A percentile compares a stretch with the other conserved stretches of the same genome.
Evolutionary conservation across 164 flowering plant genomes (phyloP).

Genomic region (Berberis vulgaris): DNA sequence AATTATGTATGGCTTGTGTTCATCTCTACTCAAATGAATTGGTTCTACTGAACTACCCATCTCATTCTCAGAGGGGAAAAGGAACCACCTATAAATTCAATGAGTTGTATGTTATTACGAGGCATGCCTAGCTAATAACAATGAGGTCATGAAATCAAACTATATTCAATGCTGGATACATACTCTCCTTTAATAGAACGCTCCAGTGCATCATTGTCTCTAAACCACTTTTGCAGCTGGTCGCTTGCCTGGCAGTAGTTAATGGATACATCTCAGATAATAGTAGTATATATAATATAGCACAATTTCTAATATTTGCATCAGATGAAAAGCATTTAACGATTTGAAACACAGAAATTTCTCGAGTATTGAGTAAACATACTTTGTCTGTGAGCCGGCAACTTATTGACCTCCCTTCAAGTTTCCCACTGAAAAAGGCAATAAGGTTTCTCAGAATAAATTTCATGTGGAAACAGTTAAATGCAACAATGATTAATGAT

Average conservation of each 20-base stretch:
- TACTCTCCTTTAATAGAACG: conserved; percentile 84
- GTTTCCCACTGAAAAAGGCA: conserved; percentile 58
- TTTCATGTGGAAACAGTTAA: not conserved
- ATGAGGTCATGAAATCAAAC: not conserved
- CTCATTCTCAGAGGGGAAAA: conserved; percentile 49
- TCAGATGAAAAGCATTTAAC: not conserved
- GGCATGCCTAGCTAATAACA: not conserved
- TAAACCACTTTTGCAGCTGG: conserved; percentile 66
- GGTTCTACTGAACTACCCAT: conserved; percentile 25
- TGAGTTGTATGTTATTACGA: not conserved
- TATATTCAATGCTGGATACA: conserved; percentile 17
- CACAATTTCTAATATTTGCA: conserved; percentile 1
- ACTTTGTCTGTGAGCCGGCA: conserved; percentile 94
- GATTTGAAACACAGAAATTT: not conserved
- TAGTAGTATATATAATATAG: not conserved
- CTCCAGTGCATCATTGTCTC: conserved; percentile 89
- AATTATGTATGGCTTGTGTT: conserved; percentile 41
- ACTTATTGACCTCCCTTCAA: conserved; percentile 68
- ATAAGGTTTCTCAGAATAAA: conserved; percentile 1
- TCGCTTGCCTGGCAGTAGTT: conserved; percentile 50
- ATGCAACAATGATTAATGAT: not conserved
- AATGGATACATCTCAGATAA: conserved; percentile 12
- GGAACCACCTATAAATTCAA: conserved; percentile 60
- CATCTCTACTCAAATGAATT: conserved; percentile 55
- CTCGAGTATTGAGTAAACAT: conserved; percentile 16